Evolutionary conservation across 108 stramenopile species (phyloP).

Genomic region (Fistulifera pelliculosa): DNA sequence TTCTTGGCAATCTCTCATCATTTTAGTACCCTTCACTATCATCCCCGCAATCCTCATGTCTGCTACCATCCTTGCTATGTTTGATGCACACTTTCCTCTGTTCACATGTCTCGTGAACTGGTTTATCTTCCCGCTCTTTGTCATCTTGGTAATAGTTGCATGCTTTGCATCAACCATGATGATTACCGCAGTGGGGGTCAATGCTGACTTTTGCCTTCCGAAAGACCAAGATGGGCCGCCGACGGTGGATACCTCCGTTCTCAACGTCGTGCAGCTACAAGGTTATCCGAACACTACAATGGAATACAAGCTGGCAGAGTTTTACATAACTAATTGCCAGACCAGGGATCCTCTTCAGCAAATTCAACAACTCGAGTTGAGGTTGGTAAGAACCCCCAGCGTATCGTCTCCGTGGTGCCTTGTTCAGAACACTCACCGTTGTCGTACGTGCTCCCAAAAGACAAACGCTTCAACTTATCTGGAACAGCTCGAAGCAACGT

Average conservation of each 20-base stretch:
- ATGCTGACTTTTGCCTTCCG: conserved; percentile 18
- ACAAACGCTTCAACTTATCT: not conserved
- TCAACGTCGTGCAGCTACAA: not conserved
- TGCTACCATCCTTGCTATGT: conserved; percentile 2
- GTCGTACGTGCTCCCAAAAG: not conserved
- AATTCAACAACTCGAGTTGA: too few relatives aligned
- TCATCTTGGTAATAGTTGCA: conserved; percentile 4
- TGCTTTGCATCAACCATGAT: not conserved
- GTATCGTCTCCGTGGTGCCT: too few relatives aligned
- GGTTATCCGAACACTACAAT: not conserved
- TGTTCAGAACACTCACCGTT: not conserved
- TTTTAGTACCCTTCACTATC: conserved; percentile 8
- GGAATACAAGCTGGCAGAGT: conserved; percentile 5
- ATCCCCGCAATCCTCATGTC: conserved; percentile 10
- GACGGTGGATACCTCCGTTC: not conserved
- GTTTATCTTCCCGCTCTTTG: conserved; percentile 12
- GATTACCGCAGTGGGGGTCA: conserved; percentile 7
- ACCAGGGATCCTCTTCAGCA: too few relatives aligned
- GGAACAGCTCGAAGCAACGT: not conserved
- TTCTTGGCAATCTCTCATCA: conserved; percentile 12
- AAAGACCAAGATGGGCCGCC: not conserved
- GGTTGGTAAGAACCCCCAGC: too few relatives aligned
- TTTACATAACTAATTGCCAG: conserved; percentile 6
- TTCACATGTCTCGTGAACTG: conserved; percentile 6
- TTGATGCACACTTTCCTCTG: not conserved